These are phyloP conservation scores for Linnemannia hyalina DNA, from an alignment of 192 early-diverging fungal genomes.

Conservation along the genomic window DNA sequence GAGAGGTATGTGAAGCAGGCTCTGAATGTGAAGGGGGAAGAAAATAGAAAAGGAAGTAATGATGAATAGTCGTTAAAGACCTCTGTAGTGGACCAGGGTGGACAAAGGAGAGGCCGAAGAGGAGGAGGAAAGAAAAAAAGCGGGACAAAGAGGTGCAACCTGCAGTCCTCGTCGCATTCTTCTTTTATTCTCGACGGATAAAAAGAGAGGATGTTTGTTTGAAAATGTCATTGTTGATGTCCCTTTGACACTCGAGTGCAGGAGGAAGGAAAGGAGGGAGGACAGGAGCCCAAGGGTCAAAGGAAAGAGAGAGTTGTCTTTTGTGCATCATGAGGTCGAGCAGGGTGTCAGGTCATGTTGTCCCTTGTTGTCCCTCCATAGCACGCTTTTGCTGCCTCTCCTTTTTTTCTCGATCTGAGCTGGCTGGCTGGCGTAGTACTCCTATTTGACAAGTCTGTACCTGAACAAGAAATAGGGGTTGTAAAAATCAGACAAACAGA, in stretches of 20 bases:
- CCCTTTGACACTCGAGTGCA: not conserved
- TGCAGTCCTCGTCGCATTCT: not conserved
- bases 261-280: not conserved
- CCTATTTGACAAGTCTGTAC: not conserved
- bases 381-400: not conserved
- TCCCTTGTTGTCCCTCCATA: not conserved
- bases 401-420: constrained; percentile 1
- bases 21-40: too few relatives aligned
- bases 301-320: not conserved
- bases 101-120: not conserved
- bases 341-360: constrained; percentile 1
- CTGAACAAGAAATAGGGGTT: not conserved
- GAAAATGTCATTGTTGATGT: not conserved
- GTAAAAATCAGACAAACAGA: not conserved
- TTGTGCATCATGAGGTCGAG: constrained; percentile 2
- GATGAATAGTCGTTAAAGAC: not conserved
- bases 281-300: not conserved
- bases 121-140: not conserved
- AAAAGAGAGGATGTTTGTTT: not conserved
- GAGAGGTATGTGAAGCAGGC: not conserved
- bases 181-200: not conserved
- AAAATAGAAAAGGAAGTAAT: not conserved
- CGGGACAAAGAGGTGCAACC: not conserved
- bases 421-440: not conserved
- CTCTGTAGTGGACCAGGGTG: not conserved